These are phyloP conservation scores for Paxillus rubicundulus DNA, from an alignment of 768 basidiomycete genomes.

Conservation along the genomic window DNA sequence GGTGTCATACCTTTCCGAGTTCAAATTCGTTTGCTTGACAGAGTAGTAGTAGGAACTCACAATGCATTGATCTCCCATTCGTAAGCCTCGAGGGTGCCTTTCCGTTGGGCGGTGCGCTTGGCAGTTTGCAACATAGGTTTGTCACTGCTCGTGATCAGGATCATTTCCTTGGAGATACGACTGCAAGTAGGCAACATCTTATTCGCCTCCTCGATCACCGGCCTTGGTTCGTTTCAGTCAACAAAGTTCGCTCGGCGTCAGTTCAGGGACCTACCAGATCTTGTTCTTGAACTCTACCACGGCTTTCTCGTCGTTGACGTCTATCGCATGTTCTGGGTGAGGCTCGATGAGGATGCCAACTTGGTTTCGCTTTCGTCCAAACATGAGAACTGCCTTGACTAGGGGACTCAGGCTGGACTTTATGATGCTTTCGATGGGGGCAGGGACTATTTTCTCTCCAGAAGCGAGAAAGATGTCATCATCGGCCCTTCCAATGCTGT, in stretches of 20 bases:
- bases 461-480: slow-evolving; percentile 25
- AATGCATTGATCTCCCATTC: slow-evolving; percentile 41
- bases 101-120: slow-evolving; percentile 42
- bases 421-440: slow-evolving; percentile 2
- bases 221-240: too few species aligned
- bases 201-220: slow-evolving; percentile 39
- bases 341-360: slow-evolving; percentile 23
- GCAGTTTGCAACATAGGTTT: slow-evolving; percentile 41
- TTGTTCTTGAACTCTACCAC: slow-evolving; percentile 14
- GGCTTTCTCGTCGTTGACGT: slow-evolving; percentile 4
- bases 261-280: slow-evolving; percentile 14
- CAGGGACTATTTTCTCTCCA: background rate
- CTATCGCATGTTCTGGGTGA: slow-evolving; percentile 2
- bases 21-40: too few species aligned
- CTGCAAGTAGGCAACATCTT: slow-evolving; percentile 33
- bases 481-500: slow-evolving; percentile 31
- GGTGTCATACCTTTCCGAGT: too few species aligned
- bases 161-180: slow-evolving; percentile 47
- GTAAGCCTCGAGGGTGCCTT: slow-evolving; percentile 36
- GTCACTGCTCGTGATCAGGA: slow-evolving; percentile 35
- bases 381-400: slow-evolving; percentile 16
- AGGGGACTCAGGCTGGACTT: background rate
- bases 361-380: slow-evolving; percentile 18
- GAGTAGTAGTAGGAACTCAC: slow-evolving; percentile 21
- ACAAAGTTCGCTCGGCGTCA: too few species aligned